A percentile compares a stretch with the other conserved stretches of the same genome.
These are phyloP conservation scores for Pichia sp. DNA, from an alignment of 1,139 yeast genomes.

Conservation along the genomic window DNA sequence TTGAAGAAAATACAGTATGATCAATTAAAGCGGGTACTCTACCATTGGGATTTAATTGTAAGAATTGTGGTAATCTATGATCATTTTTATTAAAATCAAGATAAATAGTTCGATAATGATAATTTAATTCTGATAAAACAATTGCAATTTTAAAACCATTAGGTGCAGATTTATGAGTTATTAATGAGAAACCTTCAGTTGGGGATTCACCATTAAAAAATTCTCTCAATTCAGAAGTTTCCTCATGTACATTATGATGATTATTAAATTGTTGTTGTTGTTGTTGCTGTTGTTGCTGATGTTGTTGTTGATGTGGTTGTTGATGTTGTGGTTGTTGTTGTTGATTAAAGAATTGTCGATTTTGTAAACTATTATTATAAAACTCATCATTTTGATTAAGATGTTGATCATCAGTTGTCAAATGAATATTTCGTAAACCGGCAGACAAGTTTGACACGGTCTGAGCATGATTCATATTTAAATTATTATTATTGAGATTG, in stretches of 20 bases:
- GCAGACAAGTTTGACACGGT: constrained; percentile 27
- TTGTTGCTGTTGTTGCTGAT: neutral
- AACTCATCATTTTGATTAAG: constrained; percentile 8
- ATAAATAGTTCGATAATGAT: constrained; percentile 75
- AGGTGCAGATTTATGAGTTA: constrained; percentile 90
- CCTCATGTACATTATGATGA: constrained; percentile 8
- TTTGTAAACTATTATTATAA: constrained; percentile 2
- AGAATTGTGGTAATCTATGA: constrained; percentile 90
- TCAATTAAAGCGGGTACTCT: constrained; percentile 92
- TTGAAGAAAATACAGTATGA: constrained; percentile 38
- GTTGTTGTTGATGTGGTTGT: constrained; percentile 1
- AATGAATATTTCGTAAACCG: constrained; percentile 24
- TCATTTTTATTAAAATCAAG: constrained; percentile 86
- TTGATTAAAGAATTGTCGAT: neutral
- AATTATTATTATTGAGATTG: no score
- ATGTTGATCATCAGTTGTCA: constrained; percentile 9
- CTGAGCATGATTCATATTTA: constrained; percentile 1
- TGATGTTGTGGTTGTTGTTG: constrained; percentile 5
- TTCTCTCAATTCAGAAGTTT: constrained; percentile 46
- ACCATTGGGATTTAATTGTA: constrained; percentile 88
- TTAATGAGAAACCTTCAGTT: constrained; percentile 75
- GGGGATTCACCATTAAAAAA: constrained; percentile 66
- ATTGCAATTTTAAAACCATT: constrained; percentile 96
- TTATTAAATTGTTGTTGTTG: constrained; percentile 10
- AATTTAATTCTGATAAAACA: constrained; percentile 74